Percentiles rank a stretch among this genome's conserved stretches.
phyloP scores from a whole-genome alignment of 768 basidiomycete genomes.

The Leccinum fibrillosum region DNA sequence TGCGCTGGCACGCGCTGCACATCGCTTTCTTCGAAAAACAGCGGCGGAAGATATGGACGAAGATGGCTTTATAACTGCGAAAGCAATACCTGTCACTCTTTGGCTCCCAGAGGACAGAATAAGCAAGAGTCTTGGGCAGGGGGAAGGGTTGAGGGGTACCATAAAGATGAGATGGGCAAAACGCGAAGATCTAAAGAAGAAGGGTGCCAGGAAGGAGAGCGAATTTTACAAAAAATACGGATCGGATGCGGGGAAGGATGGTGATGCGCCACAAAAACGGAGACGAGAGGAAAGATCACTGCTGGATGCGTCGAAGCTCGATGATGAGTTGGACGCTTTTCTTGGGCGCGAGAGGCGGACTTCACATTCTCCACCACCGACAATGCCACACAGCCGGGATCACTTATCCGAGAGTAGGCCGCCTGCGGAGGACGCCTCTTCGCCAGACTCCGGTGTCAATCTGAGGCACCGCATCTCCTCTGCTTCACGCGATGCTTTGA shows the following conservation, averaged over 20 bases:
- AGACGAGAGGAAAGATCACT: conserved; percentile 33
- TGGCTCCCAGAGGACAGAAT: conserved; percentile 84
- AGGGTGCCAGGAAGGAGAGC: conserved; percentile 67
- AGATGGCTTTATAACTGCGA: conserved; percentile 59
- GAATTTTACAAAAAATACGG: conserved; percentile 81
- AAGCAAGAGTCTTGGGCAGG: conserved; percentile 64
- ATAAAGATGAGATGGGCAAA: conserved; percentile 78
- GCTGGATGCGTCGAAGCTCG: conserved; percentile 45
- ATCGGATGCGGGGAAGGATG: conserved; percentile 57
- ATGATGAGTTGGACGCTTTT: conserved; percentile 70
- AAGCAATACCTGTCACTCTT: conserved; percentile 65
- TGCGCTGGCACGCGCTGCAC: conserved; percentile 49
- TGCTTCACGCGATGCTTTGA: conserved; percentile 25
- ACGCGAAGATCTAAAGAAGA: conserved; percentile 71
- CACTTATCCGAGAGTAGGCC: conserved; percentile 54
- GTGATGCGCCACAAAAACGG: conserved; percentile 36
- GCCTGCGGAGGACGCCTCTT: conserved; percentile 54
- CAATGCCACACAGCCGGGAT: conserved; percentile 63
- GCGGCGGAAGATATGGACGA: conserved; percentile 47
- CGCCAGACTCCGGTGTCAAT: conserved; percentile 38
- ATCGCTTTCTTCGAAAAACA: conserved; percentile 50
- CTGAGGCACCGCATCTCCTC: conserved; percentile 47
- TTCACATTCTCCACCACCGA: conserved; percentile 46
- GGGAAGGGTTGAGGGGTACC: conserved; percentile 61
- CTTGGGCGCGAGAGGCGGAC: conserved; percentile 43